Conservation (phyloP, 345 rosid genomes). For the Lenwebbia sp. region DNA sequence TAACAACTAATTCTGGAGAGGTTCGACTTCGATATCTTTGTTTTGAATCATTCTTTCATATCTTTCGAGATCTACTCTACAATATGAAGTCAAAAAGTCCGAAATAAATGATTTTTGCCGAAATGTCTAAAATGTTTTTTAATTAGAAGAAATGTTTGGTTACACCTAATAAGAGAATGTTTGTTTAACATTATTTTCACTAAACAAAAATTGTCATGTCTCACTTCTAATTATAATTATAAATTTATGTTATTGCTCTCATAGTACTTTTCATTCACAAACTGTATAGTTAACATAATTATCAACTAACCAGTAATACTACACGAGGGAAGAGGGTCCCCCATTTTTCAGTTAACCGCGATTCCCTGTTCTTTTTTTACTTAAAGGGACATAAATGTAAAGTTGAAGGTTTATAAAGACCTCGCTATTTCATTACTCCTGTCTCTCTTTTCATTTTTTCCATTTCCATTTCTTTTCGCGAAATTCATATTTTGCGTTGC, state of each 20-base stretch:
- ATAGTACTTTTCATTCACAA: neutral
- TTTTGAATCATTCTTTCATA: neutral
- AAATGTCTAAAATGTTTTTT: neutral
- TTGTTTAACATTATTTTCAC: neutral
- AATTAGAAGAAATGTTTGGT: neutral
- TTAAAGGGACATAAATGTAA: neutral
- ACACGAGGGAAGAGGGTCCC: neutral
- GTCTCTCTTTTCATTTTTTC: neutral
- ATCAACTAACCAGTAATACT: neutral
- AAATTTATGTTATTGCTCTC: neutral
- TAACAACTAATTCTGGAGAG: neutral
- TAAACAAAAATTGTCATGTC: neutral
- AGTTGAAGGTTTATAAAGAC: neutral
- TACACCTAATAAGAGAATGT: neutral
- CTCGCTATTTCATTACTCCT: neutral
- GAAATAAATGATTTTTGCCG: too few species aligned
- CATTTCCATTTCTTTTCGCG: too few species aligned
- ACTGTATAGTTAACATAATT: neutral
- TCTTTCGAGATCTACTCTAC: too few species aligned
- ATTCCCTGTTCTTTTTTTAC: neutral
- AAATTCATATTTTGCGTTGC: too few species aligned
- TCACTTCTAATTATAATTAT: neutral
- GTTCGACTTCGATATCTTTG: neutral
- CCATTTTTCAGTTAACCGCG: neutral
- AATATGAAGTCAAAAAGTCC: too few species aligned